These are phyloP conservation scores for Massarina eburnea DNA, from an alignment of 2,329 filamentous ascomycete species.

Conservation along the genomic window DNA sequence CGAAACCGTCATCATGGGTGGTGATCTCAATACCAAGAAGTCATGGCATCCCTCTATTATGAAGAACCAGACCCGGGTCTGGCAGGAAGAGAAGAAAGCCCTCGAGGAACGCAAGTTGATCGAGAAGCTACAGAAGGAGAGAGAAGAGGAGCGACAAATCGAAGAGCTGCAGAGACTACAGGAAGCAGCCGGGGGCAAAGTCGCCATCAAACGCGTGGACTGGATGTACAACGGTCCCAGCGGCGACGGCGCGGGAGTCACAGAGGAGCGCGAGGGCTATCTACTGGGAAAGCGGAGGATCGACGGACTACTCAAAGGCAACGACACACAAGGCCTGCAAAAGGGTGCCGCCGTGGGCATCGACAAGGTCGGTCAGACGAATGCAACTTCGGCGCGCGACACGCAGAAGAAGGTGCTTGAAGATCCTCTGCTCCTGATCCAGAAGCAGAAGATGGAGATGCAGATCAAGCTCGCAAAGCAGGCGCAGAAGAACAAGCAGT, in stretches of 20 bases:
- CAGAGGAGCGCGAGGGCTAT: conserved; percentile 91
- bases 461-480: conserved; percentile 66
- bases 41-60: conserved; percentile 80
- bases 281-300: conserved; percentile 89
- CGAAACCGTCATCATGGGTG: conserved; percentile 69
- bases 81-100: conserved; percentile 88
- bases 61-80: conserved; percentile 88
- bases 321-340: conserved; percentile 72
- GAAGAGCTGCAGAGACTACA: conserved; percentile 90
- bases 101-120: conserved; percentile 94
- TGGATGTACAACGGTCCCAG: conserved; percentile 98
- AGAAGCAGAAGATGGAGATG: conserved; percentile 70
- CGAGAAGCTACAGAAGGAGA: conserved; percentile 87
- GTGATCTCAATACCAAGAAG: conserved; percentile 90
- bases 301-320: conserved; percentile 76
- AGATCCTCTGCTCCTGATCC: conserved; percentile 90
- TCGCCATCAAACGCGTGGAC: conserved; percentile 80
- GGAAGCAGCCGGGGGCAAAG: conserved; percentile 82
- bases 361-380: conserved; percentile 57
- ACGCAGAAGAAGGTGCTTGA: conserved; percentile 83
- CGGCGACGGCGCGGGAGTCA: conserved; percentile 64
- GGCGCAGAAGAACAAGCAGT: conserved; percentile 45
- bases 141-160: conserved; percentile 88
- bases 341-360: conserved; percentile 56
- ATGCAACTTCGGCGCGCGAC: conserved; percentile 75